phyloP scores from a whole-genome alignment of 805 yeast genomes.

The Candida cerambycidarum region DNA sequence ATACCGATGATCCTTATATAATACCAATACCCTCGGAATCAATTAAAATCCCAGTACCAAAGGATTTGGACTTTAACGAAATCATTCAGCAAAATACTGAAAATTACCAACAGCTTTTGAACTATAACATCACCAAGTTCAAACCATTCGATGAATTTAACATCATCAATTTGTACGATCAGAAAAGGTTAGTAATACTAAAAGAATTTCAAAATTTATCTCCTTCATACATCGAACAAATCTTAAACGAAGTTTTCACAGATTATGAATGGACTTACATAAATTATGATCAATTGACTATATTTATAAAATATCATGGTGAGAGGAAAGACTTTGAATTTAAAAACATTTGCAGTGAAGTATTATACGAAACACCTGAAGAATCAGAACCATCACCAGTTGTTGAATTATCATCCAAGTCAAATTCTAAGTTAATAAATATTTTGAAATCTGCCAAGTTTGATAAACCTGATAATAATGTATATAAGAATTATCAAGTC shows the following conservation, averaged over 20 bases:
- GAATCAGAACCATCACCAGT: constrained; percentile 20
- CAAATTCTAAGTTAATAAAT: background rate
- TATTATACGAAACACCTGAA: constrained; percentile 21
- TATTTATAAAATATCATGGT: constrained; percentile 6
- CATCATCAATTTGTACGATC: constrained; percentile 14
- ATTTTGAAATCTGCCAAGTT: constrained; percentile 2
- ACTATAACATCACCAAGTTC: constrained; percentile 1
- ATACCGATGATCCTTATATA: constrained; percentile 2
- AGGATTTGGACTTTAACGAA: constrained; percentile 16
- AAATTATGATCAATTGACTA: constrained; percentile 7
- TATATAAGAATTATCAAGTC: constrained; percentile 41
- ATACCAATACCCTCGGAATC: constrained; percentile 8
- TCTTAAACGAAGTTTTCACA: constrained; percentile 23
- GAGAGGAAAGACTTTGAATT: background rate
- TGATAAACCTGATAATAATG: constrained; percentile 3
- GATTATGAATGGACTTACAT: constrained; percentile 6
- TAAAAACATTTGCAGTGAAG: background rate
- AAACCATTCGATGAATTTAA: constrained; percentile 3
- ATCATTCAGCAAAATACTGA: constrained; percentile 16
- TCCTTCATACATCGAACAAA: constrained; percentile 29
- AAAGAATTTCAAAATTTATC: constrained; percentile 34
- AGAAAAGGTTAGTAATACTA: constrained; percentile 33
- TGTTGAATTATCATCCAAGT: background rate
- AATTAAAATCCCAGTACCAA: constrained; percentile 18
- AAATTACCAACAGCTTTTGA: constrained; percentile 9